phyloP scores from a whole-genome alignment of 352 stramenopile genomes.

The Globisporangium cylindrosporum region DNA sequence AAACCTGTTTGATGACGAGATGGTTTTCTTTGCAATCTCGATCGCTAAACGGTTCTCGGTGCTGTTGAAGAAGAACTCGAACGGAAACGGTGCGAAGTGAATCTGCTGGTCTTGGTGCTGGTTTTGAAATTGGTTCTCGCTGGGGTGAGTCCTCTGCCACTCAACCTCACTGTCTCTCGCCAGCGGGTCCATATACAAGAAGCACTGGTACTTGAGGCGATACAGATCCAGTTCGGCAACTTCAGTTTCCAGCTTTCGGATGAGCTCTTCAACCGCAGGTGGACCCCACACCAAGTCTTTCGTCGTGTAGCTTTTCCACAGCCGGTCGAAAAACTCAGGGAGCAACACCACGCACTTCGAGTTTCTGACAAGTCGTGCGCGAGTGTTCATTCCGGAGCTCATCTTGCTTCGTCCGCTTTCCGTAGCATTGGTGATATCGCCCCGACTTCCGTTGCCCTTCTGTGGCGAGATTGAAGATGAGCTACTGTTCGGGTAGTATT shows the following conservation, averaged over 20 bases:
- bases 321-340: constrained; percentile 84
- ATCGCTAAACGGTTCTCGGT: constrained; percentile 59
- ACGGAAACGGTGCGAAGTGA: constrained; percentile 57
- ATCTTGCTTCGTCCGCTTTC: constrained; percentile 71
- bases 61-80: constrained; percentile 71
- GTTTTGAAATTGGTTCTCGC: constrained; percentile 18
- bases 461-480: constrained; percentile 26
- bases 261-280: constrained; percentile 70
- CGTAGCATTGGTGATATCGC: constrained; percentile 62
- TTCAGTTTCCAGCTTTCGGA: constrained; percentile 65
- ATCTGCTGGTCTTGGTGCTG: constrained; percentile 23
- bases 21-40: constrained; percentile 72
- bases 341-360: constrained; percentile 81
- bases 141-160: constrained; percentile 32
- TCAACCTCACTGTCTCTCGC: constrained; percentile 53
- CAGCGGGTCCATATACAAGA: constrained; percentile 77
- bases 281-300: constrained; percentile 84
- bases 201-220: constrained; percentile 76
- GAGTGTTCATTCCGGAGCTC: constrained; percentile 73
- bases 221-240: constrained; percentile 75
- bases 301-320: constrained; percentile 68
- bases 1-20: constrained; percentile 80
- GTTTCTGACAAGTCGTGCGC: constrained; percentile 64
- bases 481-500: constrained; percentile 41
- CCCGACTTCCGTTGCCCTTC: constrained; percentile 37